Evolutionary conservation across 164 flowering plant genomes (phyloP), one percentile per base, ranked within the genome.

Genomic region (Berberis thunbergii): DNA sequence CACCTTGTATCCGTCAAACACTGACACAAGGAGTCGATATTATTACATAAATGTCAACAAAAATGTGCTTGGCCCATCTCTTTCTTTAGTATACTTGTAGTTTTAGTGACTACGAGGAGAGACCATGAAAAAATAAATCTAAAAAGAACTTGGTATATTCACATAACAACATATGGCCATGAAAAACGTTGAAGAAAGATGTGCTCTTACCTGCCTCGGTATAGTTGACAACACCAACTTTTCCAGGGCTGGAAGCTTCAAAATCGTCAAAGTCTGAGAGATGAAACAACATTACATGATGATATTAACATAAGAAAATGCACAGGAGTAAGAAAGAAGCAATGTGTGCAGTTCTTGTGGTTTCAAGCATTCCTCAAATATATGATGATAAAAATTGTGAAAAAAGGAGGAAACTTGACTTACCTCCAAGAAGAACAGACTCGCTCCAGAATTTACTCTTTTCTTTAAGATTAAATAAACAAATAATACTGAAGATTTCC

Each of bases 371-470:
- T 26, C 26, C 26, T 26, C 26, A 26, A 0, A 26, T 26, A 26
- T 26, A 26, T 56, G 26, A 26, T 26, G 26, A 26, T 26, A 26
- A 26, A 26, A 26, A 26, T 26, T 26, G 0, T 26, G 26, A 26
- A 26, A 26, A 26, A 0, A 26, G 41, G 39, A 38, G 13, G 39
- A 56, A 38, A 56, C 13, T n/a, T 11, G 49, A 61, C 78, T 49
- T 77, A 86, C 95, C 95, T 58, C 64, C 72, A 53, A 74, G 95
- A 9, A 94, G 75, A 39, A 94, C 96, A 66, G 84, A 54, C 74
- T 94, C 98, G 59, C 83, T 87, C 97, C 97, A 94, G 73, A 91
- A 94, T 65, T 73, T 78, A 75, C 98, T 94, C 80, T 80, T 91
- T 61, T 82, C 87, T 75, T 74, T 88, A 66, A 94, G 96, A 60